Base-by-base conservation (phyloP, 441 rosid species). In the Erodium trifolium region DNA sequence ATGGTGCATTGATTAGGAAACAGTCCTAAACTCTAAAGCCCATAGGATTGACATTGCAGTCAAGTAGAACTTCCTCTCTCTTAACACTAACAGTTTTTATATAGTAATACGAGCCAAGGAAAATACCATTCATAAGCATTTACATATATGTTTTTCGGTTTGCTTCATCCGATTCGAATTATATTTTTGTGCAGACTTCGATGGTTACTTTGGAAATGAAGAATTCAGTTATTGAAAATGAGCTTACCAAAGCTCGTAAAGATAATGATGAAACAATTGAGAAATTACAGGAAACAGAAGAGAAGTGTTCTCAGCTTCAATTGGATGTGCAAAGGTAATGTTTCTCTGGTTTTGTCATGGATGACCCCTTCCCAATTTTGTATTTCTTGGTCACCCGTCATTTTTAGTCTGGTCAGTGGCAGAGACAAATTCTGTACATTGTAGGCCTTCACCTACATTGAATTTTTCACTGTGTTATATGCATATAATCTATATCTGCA, bases 241-340 rank as follows among this genome's bases (percentile, higher is more conserved):
- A 89, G 78, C 91, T 94, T 73, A 66, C 62, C 68, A 83, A 78
- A 70, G 89, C 94, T 69, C 86, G 81, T 66, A 86, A 77, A 70
- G 81, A 83, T 70, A 80, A 76, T 70, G 73, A 34, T 76, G 86
- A 79, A 76, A 80, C 87, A 35, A 66, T 80, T 62, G 74, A 80
- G 69, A 92, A 87, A 82, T 81, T 90, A 65, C 81, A 67, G 70
- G 91, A 84, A 77, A 79, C 88, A 74, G 97, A 92, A 71, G 82
- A 76, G 68, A 87, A 78, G 79, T 87, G 91, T 77, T 81, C 84
- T 78, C 85, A 82, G 77, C 83, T 94, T 75, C 96, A 85, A 74
- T 86, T 78, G 75, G 88, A 75, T 80, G 81, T 90, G 73, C 81
- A 80, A 71, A 87, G 99, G 97, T 93, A 65, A 34, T 65, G 11